These are phyloP conservation scores for Schizosaccharomyces osmophilus DNA, from an alignment of 805 yeast species.

Conservation along the genomic window DNA sequence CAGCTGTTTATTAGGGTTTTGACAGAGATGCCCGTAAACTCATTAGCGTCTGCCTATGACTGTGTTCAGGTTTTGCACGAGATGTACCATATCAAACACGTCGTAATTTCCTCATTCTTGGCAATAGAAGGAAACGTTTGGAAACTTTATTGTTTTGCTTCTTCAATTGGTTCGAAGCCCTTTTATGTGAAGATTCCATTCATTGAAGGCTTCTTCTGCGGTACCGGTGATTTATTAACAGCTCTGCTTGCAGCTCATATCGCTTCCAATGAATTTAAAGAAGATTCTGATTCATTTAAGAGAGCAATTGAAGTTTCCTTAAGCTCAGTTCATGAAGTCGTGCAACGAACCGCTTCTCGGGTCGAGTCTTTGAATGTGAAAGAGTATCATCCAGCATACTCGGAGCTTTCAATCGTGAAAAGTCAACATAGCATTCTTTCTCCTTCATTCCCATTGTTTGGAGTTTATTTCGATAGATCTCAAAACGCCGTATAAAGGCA, in stretches of 20 bases:
- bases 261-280: background rate
- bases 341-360: background rate
- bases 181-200: conserved; percentile 18
- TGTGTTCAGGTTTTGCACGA: conserved; percentile 29
- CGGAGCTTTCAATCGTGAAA: background rate
- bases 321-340: background rate
- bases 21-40: background rate
- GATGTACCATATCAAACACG: conserved; percentile 26
- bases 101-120: conserved; percentile 41
- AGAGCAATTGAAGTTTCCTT: background rate
- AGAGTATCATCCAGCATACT: background rate
- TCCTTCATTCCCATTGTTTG: background rate
- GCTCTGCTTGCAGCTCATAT: conserved; percentile 35
- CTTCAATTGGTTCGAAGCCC: background rate
- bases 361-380: background rate
- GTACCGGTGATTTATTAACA: conserved; percentile 81
- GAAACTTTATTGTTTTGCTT: conserved; percentile 2
- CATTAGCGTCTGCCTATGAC: conserved; percentile 3
- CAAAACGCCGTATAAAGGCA: background rate
- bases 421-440: background rate
- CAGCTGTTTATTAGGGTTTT: conserved; percentile 4
- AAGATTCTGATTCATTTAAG: background rate
- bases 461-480: background rate
- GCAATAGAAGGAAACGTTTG: conserved; percentile 3
- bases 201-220: conserved; percentile 67